Conservation (phyloP, 2,329 filamentous ascomycete species). For the Fusarium sp. region DNA sequence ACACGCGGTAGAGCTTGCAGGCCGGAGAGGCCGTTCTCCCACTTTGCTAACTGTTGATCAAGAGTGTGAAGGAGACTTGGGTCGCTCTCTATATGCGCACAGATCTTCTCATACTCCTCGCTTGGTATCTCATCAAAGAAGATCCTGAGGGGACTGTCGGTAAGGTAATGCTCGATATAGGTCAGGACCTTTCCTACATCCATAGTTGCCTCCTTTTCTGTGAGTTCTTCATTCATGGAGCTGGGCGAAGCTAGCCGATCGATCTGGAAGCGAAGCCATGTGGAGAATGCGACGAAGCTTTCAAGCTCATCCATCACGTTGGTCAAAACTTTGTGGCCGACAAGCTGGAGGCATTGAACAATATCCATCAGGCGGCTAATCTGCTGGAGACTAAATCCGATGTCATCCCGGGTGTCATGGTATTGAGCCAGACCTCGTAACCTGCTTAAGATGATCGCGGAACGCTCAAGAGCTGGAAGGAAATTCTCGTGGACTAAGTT, state of each 20-base stretch:
- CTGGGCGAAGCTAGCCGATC: constrained; percentile 75
- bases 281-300: constrained; percentile 81
- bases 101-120: constrained; percentile 63
- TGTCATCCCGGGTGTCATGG: constrained; percentile 72
- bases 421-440: constrained; percentile 87
- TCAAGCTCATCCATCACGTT: constrained; percentile 80
- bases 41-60: constrained; percentile 60
- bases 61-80: constrained; percentile 61
- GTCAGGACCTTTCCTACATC: constrained; percentile 78
- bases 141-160: constrained; percentile 70
- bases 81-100: constrained; percentile 57
- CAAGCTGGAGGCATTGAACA: constrained; percentile 77
- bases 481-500: constrained; percentile 87
- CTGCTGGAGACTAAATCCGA: constrained; percentile 73
- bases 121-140: constrained; percentile 66
- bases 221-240: constrained; percentile 74
- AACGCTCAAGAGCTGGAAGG: constrained; percentile 86
- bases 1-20: constrained; percentile 68
- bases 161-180: constrained; percentile 80
- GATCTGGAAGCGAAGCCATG: constrained; percentile 86
- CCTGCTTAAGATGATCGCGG: constrained; percentile 81
- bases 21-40: constrained; percentile 58
- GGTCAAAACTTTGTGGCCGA: constrained; percentile 78
- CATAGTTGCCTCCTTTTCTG: constrained; percentile 80
- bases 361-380: constrained; percentile 75